Evolutionary conservation across 1,284 basidiomycete species (phyloP).

Genomic region (Vanrija pseudolonga): DNA sequence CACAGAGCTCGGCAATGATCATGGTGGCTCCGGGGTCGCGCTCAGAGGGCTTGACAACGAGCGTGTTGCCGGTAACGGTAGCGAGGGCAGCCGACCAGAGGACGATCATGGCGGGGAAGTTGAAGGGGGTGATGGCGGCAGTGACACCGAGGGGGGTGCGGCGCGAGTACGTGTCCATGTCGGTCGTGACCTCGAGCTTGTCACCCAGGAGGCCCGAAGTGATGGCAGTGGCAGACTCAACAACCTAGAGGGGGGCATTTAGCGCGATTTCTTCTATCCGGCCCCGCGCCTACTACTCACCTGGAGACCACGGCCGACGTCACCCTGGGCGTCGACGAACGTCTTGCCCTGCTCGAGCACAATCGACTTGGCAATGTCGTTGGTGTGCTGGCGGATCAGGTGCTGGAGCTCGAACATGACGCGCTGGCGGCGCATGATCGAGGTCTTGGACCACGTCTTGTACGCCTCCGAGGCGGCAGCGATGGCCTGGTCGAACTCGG

Average conservation of each 20-base stretch:
- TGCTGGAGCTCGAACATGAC: conserved; percentile 87
- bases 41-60: conserved; percentile 93
- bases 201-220: conserved; percentile 82
- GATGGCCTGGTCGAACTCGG: conserved; percentile 83
- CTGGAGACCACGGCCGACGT: conserved; percentile 80
- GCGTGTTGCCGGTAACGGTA: conserved; percentile 66
- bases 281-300: conserved; percentile 2
- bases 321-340: conserved; percentile 84
- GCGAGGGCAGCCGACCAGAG: conserved; percentile 84
- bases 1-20: conserved; percentile 93
- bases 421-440: conserved; percentile 79
- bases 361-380: conserved; percentile 59
- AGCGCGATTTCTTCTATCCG: background rate
- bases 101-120: conserved; percentile 88
- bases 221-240: conserved; percentile 80
- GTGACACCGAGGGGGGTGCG: conserved; percentile 62
- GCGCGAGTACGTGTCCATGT: conserved; percentile 80
- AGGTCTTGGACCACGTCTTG: conserved; percentile 83
- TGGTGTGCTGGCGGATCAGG: conserved; percentile 66
- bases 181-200: conserved; percentile 89
- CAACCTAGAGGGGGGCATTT: conserved; percentile 61
- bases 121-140: conserved; percentile 67
- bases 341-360: conserved; percentile 90
- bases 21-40: conserved; percentile 94
- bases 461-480: conserved; percentile 81